Percentiles rank a stretch among this genome's conserved stretches.
Evolutionary conservation across 495 filamentous ascomycete species (phyloP).

Genomic region (Evernia prunastri): DNA sequence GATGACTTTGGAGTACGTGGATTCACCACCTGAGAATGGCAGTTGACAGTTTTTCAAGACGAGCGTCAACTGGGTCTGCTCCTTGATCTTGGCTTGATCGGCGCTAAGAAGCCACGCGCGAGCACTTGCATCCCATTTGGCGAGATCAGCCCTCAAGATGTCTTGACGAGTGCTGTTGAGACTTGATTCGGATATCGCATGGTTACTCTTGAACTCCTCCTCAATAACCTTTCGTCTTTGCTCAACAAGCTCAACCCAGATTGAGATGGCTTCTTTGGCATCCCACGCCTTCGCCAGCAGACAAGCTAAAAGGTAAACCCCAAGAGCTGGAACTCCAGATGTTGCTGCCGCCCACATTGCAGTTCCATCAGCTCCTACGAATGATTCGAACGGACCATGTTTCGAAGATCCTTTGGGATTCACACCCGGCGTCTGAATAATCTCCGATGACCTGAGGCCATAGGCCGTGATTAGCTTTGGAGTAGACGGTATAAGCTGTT

Average conservation of each 20-base stretch:
- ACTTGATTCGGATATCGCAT: background rate
- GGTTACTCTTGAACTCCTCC: background rate
- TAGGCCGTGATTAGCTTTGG: conserved; percentile 35
- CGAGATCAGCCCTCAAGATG: conserved; percentile 29
- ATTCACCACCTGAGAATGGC: conserved; percentile 5
- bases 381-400: conserved; percentile 22
- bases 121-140: conserved; percentile 36
- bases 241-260: conserved; percentile 30
- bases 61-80: conserved; percentile 29
- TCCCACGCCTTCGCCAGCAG: conserved; percentile 34
- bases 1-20: conserved; percentile 17
- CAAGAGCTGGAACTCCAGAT: conserved; percentile 31
- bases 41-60: conserved; percentile 18
- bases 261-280: conserved; percentile 32
- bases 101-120: conserved; percentile 32
- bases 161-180: conserved; percentile 19
- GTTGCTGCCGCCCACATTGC: conserved; percentile 39
- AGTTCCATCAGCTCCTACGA: conserved; percentile 31
- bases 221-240: conserved; percentile 7
- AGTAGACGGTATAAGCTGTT: conserved; percentile 25
- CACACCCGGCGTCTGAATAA: conserved; percentile 21
- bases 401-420: conserved; percentile 16
- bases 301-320: conserved; percentile 36
- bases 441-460: conserved; percentile 36
- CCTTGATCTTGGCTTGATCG: conserved; percentile 22